Conservation (phyloP, 2,329 filamentous ascomycete genomes). For the Alternaria panax region DNA sequence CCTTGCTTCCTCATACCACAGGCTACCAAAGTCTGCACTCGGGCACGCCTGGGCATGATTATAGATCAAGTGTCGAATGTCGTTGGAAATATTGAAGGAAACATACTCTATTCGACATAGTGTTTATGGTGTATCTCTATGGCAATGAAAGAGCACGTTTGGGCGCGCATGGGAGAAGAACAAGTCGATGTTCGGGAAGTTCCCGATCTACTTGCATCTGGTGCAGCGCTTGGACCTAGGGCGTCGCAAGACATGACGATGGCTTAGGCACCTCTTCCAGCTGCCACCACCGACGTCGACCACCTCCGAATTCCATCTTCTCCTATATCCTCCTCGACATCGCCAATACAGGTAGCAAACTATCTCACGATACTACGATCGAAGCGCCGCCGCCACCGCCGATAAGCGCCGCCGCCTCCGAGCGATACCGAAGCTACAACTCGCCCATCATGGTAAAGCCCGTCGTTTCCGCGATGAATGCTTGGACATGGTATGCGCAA, state of each 20-base stretch:
- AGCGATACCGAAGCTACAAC: conserved; percentile 14
- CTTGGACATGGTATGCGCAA: conserved; percentile 84
- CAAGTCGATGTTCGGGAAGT: background rate
- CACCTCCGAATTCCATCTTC: background rate
- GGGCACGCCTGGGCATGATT: background rate
- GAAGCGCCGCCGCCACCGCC: conserved; percentile 19
- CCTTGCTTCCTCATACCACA: background rate
- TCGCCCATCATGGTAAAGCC: conserved; percentile 87
- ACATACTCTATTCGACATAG: too few species aligned
- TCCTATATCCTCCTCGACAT: background rate
- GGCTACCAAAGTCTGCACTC: background rate
- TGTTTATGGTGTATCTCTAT: too few species aligned
- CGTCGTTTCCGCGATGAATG: conserved; percentile 87
- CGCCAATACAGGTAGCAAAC: background rate
- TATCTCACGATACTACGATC: background rate
- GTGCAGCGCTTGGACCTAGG: conserved; percentile 8
- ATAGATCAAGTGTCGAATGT: background rate
- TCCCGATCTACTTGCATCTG: conserved; percentile 1
- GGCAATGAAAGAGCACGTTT: too few species aligned
- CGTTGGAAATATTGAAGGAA: too few species aligned
- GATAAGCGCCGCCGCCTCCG: conserved; percentile 24
- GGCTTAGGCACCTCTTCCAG: conserved; percentile 11
- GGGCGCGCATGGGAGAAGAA: background rate
- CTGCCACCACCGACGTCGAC: conserved; percentile 13
- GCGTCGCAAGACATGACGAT: conserved; percentile 25